These are phyloP conservation scores for Polysphondylium violaceum DNA, from an alignment of 78 protist genomes.

Conservation along the genomic window DNA sequence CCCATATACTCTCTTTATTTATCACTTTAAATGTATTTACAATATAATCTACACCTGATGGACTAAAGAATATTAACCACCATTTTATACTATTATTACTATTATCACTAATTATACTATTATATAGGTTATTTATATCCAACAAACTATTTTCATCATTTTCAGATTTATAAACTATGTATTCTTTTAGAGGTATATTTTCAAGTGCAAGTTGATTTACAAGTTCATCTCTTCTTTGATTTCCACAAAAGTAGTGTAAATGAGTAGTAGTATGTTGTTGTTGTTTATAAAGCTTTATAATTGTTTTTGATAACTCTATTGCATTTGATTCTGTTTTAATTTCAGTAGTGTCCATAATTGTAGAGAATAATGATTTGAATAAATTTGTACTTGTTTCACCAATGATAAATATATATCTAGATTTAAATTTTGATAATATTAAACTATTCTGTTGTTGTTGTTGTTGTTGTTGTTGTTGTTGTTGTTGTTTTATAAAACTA, in stretches of 20 bases:
- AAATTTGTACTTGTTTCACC: slow-evolving; percentile 22
- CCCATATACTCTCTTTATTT: not conserved
- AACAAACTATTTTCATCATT: not conserved
- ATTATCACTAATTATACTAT: not conserved
- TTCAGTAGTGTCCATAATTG: not conserved
- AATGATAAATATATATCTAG: slow-evolving; percentile 2
- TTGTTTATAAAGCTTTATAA: not conserved
- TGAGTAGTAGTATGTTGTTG: not conserved
- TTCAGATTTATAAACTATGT: not conserved
- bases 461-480: not conserved
- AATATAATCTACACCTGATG: slow-evolving; percentile 32
- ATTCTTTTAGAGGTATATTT: not conserved
- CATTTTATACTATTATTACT: not conserved
- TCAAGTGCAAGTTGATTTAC: not conserved
- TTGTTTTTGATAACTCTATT: not conserved
- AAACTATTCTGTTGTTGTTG: not conserved
- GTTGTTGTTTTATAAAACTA: not conserved
- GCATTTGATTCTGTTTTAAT: slow-evolving; percentile 18
- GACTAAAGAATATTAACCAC: slow-evolving; percentile 39
- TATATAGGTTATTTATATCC: not conserved
- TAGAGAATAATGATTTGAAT: not conserved
- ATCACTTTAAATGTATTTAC: not conserved
- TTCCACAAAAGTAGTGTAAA: slow-evolving; percentile 27
- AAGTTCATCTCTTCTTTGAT: slow-evolving; percentile 30
- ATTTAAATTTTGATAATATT: not conserved